These are phyloP conservation scores for Helminthosporium solani DNA, from an alignment of 2,329 filamentous ascomycete genomes.

Conservation along the genomic window DNA sequence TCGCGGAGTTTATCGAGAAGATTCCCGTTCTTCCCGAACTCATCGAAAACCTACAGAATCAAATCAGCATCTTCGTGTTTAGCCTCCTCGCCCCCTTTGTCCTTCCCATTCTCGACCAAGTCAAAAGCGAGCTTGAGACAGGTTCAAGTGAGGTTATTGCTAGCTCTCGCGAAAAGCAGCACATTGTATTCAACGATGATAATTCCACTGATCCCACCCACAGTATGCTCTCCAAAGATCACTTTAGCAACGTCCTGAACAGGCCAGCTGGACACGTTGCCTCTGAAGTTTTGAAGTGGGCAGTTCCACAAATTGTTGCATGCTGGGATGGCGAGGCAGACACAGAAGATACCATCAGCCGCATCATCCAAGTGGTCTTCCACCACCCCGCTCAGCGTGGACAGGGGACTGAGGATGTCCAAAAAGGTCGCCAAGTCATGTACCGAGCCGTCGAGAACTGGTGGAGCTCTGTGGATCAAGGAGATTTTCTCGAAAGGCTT, in stretches of 20 bases:
- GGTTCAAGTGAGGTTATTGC: constrained; percentile 86
- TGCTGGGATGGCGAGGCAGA: constrained; percentile 83
- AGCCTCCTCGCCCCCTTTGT: constrained; percentile 87
- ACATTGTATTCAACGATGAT: constrained; percentile 82
- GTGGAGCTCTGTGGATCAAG: constrained; percentile 73
- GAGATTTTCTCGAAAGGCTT: constrained; percentile 71
- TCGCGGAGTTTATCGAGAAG: constrained; percentile 75
- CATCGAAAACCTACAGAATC: constrained; percentile 82
- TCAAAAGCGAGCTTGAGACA: constrained; percentile 82
- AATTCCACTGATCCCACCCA: constrained; percentile 79
- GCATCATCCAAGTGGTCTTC: constrained; percentile 79
- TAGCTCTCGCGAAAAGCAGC: constrained; percentile 79
- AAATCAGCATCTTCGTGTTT: constrained; percentile 87
- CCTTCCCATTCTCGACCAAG: constrained; percentile 79
- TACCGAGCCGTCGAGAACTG: constrained; percentile 78
- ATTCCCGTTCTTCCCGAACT: constrained; percentile 84
- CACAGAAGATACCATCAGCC: constrained; percentile 67
- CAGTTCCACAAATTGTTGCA: constrained; percentile 83
- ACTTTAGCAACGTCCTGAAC: constrained; percentile 87
- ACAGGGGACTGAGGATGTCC: constrained; percentile 60
- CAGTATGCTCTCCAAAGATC: constrained; percentile 94
- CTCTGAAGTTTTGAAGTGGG: constrained; percentile 76
- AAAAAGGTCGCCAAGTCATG: constrained; percentile 69
- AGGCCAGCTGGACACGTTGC: constrained; percentile 84
- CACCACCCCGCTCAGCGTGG: constrained; percentile 82